phyloP scores from a whole-genome alignment of 257 asterid genomes.

The Echites panduratus region DNA sequence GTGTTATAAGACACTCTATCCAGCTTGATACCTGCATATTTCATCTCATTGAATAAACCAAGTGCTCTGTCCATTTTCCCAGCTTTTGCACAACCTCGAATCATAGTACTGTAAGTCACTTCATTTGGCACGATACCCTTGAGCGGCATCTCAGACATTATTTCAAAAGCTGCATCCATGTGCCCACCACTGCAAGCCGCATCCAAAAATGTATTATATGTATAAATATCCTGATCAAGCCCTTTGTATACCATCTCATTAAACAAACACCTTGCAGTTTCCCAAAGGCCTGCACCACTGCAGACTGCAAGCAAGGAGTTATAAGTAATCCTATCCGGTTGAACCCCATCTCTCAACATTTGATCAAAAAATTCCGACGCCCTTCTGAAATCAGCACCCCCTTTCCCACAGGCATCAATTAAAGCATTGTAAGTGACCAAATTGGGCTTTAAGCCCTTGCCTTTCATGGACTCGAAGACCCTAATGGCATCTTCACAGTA shows the following conservation, averaged over 20 bases:
- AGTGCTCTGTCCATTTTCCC: slow-evolving; percentile 67
- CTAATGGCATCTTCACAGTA: slow-evolving; percentile 62
- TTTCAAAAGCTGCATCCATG: slow-evolving; percentile 68
- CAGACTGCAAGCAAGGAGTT: slow-evolving; percentile 91
- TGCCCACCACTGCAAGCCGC: slow-evolving; percentile 85
- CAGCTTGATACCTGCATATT: slow-evolving; percentile 61
- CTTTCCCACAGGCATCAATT: slow-evolving; percentile 94
- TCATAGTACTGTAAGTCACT: slow-evolving; percentile 83
- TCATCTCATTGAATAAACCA: slow-evolving; percentile 80
- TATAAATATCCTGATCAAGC: slow-evolving; percentile 78
- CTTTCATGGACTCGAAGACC: slow-evolving; percentile 69
- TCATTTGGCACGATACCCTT: slow-evolving; percentile 70
- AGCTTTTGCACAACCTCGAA: slow-evolving; percentile 87
- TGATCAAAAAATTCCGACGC: slow-evolving; percentile 70
- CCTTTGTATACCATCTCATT: slow-evolving; percentile 71
- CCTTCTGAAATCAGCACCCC: slow-evolving; percentile 84
- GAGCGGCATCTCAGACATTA: slow-evolving; percentile 67
- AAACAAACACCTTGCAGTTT: slow-evolving; percentile 55
- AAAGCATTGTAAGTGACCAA: slow-evolving; percentile 80
- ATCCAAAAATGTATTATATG: slow-evolving; percentile 79
- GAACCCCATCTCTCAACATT: slow-evolving; percentile 64
- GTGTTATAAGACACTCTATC: slow-evolving; percentile 91
- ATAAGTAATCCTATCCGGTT: slow-evolving; percentile 85
- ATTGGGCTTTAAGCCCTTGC: slow-evolving; percentile 77
- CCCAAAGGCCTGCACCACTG: slow-evolving; percentile 90